These are phyloP conservation scores for Xylariaceae sp. DNA, from an alignment of 2,329 filamentous ascomycete genomes.

Conservation along the genomic window DNA sequence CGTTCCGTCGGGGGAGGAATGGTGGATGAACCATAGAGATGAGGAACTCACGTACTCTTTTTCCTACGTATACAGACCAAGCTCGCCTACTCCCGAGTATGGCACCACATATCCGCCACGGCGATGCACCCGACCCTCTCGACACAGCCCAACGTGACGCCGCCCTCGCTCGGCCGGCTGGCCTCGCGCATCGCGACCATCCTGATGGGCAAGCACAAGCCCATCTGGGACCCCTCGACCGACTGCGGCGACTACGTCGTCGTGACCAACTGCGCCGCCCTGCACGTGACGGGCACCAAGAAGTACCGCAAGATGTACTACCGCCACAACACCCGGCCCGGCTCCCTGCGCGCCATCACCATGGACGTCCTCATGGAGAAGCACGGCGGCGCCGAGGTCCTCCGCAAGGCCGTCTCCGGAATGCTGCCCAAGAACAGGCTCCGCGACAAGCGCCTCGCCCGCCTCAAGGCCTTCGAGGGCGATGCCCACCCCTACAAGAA, in stretches of 20 bases:
- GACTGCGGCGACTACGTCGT: constrained; percentile 99
- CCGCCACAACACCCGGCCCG: constrained; percentile 85
- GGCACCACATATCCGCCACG: constrained; percentile 79
- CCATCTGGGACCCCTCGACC: constrained; percentile 92
- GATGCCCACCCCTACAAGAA: constrained; percentile 82
- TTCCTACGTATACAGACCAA: constrained; percentile 59
- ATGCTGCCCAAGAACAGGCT: constrained; percentile 98
- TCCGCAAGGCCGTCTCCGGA: constrained; percentile 86
- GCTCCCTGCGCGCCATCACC: constrained; percentile 77
- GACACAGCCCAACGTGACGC: constrained; percentile 51
- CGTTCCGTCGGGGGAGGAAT: too few relatives aligned
- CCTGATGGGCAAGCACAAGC: constrained; percentile 99
- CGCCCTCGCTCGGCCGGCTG: constrained; percentile 81
- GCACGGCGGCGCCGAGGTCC: constrained; percentile 85
- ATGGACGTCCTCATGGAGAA: constrained; percentile 96
- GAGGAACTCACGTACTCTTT: not conserved
- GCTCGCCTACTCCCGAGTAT: constrained; percentile 91
- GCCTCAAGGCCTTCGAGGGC: constrained; percentile 96
- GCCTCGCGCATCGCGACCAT: constrained; percentile 80
- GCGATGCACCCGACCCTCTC: constrained; percentile 57
- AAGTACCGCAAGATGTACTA: constrained; percentile 94
- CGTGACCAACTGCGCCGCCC: constrained; percentile 78
- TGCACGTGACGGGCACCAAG: constrained; percentile 89
- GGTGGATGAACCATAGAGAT: not conserved
- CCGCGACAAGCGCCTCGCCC: constrained; percentile 76